Base-by-base conservation (phyloP, 148 eudicot species). In the Vaccinium darrowii region DNA sequence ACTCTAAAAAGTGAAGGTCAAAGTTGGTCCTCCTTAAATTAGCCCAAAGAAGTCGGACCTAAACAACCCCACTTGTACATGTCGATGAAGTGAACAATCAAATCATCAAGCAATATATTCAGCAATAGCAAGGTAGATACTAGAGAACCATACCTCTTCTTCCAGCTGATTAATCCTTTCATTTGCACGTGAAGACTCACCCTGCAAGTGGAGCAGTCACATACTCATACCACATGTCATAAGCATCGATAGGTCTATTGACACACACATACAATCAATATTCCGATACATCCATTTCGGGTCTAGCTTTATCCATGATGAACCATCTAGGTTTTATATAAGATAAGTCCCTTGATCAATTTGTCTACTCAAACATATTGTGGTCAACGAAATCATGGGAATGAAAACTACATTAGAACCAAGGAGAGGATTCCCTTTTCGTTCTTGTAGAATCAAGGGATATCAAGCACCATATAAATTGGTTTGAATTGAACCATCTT, bases 31-130 rank as follows among this genome's bases (percentile, higher is more conserved):
- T 91, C 78, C 91, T 91, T 69, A 94, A 91, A 82, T 80, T 88
- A 80, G 82, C 89, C 91, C 95, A 92, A 76, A 93, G 91, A 84
- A 85, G 84, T 81, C 81, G 94, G 72, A 94, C 91, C 99, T 96
- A 88, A 83, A 84, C 21, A 90, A 57, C 33, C 43, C 84, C 78
- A 88, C 23, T 21, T 74, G 7, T 14, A 78, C 83, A 81, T 23
- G 53, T 76, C 85, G 67, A 57, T 18, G 39, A 86, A 72, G n/a
- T 84, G 71, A 86, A 74, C 75, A 85, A 86, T 76, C 72, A 36
- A 58, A 80, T 78, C 75, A 85, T 27, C 36, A 87, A 87, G 76
- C 76, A 83, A 36, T 47, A 60, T 76, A 21, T 81, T 80, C 30
- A 43, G 71, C 72, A 85, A 36, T 51, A 5, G 72, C 43, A 75